Evolutionary conservation across 148 eudicot species (phyloP), one percentile per base, ranked within the genome.

Genomic region (Fagopyrum esculentum): DNA sequence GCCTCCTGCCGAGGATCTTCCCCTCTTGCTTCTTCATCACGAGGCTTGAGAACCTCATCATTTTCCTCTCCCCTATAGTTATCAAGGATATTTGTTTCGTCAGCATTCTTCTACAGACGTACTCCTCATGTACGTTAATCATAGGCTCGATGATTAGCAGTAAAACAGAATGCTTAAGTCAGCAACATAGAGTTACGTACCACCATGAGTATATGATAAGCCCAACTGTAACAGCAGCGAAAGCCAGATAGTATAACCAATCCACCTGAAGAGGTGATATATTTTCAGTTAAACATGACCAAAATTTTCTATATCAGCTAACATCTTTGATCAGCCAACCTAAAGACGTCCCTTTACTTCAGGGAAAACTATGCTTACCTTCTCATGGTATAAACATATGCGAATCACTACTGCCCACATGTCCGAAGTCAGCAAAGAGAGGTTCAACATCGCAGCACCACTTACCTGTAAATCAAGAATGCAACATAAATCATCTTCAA

Each of bases 341-440:
- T 63, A 0, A 55, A 55, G 64, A 59, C 22, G 8, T 35, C 3
- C 2, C 2, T 35, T 35, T 35, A 35, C 40, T 2, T 35, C 2
- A 35, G 40, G 40, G 40, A 2, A 35, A 35, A 35, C 40, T 35
- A 35, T 51, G 45, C 63, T 2, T 69, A 93, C 98, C 93, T 93
- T 89, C 78, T 93, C 84, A 75, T 84, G 90, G 77, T 90, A 93
- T 17, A 87, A 93, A 74, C 87, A 87, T 75, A 93, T 90, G 46
- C 96, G 93, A 77, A 93, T 93, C 54, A 93, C 76, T 52, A 90
- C 98, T 9, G 93, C 86, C 98, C 98, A 93, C 98, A 93, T 93
- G 81, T 93, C 98, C 43, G 96, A 90, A 17, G 98, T 90, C 72
- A 93, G 82, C 77, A 90, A 80, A 74, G 98, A 90, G 73, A 93